Evolutionary conservation across 2,329 filamentous ascomycete genomes (phyloP).

Genomic region (Thielaviopsis populi): DNA sequence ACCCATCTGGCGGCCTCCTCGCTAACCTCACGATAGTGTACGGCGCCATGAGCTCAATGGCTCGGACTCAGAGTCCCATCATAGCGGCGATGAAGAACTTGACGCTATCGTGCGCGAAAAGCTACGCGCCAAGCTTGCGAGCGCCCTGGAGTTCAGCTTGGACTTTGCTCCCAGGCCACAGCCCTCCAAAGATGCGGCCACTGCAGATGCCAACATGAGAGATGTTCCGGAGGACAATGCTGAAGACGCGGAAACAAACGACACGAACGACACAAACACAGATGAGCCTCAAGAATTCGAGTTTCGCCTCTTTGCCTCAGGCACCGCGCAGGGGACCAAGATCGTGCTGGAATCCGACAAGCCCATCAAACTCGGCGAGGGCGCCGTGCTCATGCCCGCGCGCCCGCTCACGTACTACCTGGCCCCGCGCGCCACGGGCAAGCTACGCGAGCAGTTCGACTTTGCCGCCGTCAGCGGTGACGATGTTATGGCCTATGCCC

Average conservation of each 20-base stretch:
- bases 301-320: constrained; percentile 41
- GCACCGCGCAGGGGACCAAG: constrained; percentile 30
- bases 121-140: constrained; percentile 17
- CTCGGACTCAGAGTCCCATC: constrained; percentile 22
- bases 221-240: constrained; percentile 16
- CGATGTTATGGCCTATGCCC: constrained; percentile 33
- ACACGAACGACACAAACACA: constrained; percentile 20
- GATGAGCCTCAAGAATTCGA: constrained; percentile 32
- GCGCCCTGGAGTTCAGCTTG: constrained; percentile 12
- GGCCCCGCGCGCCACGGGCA: constrained; percentile 25
- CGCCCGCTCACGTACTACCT: constrained; percentile 37
- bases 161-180: neutral
- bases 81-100: constrained; percentile 18
- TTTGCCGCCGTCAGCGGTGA: constrained; percentile 35
- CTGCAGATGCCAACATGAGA: constrained; percentile 9
- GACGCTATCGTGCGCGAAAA: constrained; percentile 10
- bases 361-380: constrained; percentile 24
- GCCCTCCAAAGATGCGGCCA: constrained; percentile 21
- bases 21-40: constrained; percentile 28
- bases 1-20: constrained; percentile 1
- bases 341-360: constrained; percentile 35
- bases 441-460: constrained; percentile 21
- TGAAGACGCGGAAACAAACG: constrained; percentile 18
- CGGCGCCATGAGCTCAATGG: constrained; percentile 39
- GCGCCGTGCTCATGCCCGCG: constrained; percentile 23